Base-by-base conservation (phyloP, 2,329 filamentous ascomycete genomes). In the Huntiella abstrusa region DNA sequence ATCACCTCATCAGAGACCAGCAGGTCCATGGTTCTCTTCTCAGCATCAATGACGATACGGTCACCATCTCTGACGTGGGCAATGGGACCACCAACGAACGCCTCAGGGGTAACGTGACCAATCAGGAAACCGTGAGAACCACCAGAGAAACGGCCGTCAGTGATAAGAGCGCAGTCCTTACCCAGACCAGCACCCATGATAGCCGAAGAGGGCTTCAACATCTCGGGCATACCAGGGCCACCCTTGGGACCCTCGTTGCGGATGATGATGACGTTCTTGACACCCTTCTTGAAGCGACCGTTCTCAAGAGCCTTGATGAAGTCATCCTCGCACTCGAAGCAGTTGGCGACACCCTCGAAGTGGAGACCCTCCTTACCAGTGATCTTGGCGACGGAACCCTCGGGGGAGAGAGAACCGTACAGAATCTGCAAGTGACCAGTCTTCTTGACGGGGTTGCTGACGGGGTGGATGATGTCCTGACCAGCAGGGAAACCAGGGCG, bases 141-240 rank as follows among this genome's bases (percentile, higher is more conserved):
- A 32, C 88, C 88, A 41, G 75, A 81, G 61, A 95, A 96, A 40
- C 88, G 68, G 0, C 88, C 88, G 58, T 96, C 88, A 0, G 88
- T 96, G 42, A 96, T 84, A 11, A 96, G 71, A 0, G 88, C 87
- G 6, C 95, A 75, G 55, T 94, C 93, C 45, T 69, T 83, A 3
- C 22, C 22, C 45, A 96, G 67, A 10, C 82, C 82, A 0, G 88
- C 88, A 42, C 88, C 88, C 81, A 94, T 94, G 54, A 96, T 83
- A 13, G 87, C 84, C 0, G 86, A 86, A 49, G 75, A 82, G 8
- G 88, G 83, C 59, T 82, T 85, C 39, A 96, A 71, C 62, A 94
- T 86, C 63, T 96, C 88, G 2, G 87, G 88, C 88, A 96, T 96
- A 38, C 88, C 88, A 0, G 88, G 88, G 0, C 88, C 88, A 51